These are phyloP conservation scores for Esteya vermicola DNA, from an alignment of 2,329 filamentous ascomycete genomes.

Conservation along the genomic window DNA sequence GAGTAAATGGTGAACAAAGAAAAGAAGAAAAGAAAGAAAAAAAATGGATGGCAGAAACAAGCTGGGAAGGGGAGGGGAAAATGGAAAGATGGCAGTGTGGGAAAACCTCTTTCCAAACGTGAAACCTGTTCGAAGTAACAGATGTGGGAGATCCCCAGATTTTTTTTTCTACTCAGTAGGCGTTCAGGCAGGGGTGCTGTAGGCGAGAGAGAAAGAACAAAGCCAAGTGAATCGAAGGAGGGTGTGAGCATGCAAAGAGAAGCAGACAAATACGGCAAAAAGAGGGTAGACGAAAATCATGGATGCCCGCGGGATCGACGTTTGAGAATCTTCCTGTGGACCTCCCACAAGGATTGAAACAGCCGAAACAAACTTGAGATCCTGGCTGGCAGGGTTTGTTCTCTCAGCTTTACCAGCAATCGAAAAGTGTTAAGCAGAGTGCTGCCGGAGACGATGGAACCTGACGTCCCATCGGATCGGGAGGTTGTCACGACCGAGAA, in stretches of 20 bases:
- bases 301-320: constrained; percentile 21
- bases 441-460: constrained; percentile 10
- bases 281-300: constrained; percentile 8
- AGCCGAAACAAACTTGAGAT: constrained; percentile 23
- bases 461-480: constrained; percentile 4
- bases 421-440: constrained; percentile 8
- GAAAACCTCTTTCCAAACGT: too few relatives aligned
- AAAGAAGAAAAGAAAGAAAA: too few relatives aligned
- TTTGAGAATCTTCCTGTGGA: constrained; percentile 25
- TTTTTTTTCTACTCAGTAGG: too few relatives aligned
- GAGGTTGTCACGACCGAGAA: too few relatives aligned
- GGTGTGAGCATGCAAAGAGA: neutral
- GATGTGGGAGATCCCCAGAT: constrained; percentile 11
- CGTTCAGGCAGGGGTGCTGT: too few relatives aligned
- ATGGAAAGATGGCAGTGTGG: neutral
- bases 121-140: neutral
- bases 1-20: neutral
- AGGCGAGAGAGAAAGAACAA: neutral
- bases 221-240: neutral
- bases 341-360: constrained; percentile 23
- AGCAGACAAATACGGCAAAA: neutral
- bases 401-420: constrained; percentile 11
- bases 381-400: constrained; percentile 12
- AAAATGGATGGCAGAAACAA: neutral
- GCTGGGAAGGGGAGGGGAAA: neutral